A percentile compares a stretch with the other conserved stretches of the same genome.
Conservation (phyloP, 176 grass and related monocot genomes). For the Pontederia crassipes region DNA sequence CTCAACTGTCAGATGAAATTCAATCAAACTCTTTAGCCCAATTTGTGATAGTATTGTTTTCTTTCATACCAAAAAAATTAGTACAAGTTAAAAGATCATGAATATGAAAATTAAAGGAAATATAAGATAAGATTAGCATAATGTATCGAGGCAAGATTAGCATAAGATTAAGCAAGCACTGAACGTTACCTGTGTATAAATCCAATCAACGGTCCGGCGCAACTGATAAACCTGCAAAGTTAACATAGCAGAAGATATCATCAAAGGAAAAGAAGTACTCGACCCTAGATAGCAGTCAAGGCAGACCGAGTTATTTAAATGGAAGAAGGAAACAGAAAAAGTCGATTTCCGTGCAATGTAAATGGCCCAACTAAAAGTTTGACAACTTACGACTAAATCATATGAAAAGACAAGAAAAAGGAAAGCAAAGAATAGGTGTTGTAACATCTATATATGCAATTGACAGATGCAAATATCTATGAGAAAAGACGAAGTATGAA, state of each 20-base stretch:
- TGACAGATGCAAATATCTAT: too few species aligned
- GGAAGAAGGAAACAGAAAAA: too few species aligned
- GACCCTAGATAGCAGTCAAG: background rate
- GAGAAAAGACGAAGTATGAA: too few species aligned
- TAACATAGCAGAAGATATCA: background rate
- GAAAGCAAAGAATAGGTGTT: too few species aligned
- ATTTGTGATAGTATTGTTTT: background rate
- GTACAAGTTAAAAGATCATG: background rate
- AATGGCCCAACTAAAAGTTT: too few species aligned
- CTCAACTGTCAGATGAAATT: slow-evolving; percentile 3
- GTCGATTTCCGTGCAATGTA: too few species aligned
- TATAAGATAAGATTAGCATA: background rate
- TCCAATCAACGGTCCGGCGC: slow-evolving; percentile 64
- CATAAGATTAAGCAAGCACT: background rate
- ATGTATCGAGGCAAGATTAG: background rate
- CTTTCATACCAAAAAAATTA: background rate
- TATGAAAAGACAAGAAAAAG: too few species aligned
- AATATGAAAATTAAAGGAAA: too few species aligned
- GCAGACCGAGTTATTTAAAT: background rate
- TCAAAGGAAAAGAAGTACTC: background rate
- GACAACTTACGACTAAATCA: too few species aligned
- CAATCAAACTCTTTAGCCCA: background rate
- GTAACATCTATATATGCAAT: too few species aligned
- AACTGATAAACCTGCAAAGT: slow-evolving; percentile 52
- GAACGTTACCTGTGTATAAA: slow-evolving; percentile 60